phyloP scores from a whole-genome alignment of 306 rosid genomes.

The Luffa aegyptiaca region DNA sequence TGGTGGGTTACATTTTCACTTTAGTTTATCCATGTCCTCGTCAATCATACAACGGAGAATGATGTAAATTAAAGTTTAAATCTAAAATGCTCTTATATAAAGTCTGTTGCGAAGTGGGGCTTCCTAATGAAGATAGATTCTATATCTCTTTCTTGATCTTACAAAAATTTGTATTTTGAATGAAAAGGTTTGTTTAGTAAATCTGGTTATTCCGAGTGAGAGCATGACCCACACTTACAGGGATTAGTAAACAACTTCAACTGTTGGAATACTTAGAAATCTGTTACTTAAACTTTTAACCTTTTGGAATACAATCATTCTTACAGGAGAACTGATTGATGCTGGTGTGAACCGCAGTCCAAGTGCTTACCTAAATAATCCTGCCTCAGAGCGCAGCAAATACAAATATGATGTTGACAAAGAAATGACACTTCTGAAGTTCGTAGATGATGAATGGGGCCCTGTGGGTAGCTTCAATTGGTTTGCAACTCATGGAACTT shows the following conservation, averaged over 20 bases:
- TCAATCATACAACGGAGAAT: not conserved
- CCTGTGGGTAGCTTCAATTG: constrained; percentile 86
- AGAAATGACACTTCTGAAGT: constrained; percentile 87
- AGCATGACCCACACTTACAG: not conserved
- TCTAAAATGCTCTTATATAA: not conserved
- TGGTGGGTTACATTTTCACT: not conserved
- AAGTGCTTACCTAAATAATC: constrained; percentile 83
- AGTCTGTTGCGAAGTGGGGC: not conserved
- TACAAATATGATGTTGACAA: constrained; percentile 73
- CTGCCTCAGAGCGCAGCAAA: constrained; percentile 53
- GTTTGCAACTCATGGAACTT: constrained; percentile 98
- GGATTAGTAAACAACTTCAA: not conserved
- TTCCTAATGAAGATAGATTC: not conserved
- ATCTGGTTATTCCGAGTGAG: not conserved
- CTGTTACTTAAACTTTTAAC: constrained; percentile 11
- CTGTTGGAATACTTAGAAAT: not conserved
- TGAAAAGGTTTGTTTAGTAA: not conserved
- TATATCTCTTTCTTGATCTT: not conserved
- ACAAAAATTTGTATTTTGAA: not conserved
- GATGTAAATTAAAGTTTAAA: not conserved
- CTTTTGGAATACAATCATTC: not conserved
- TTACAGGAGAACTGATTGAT: constrained; percentile 70
- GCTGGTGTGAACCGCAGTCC: constrained; percentile 92
- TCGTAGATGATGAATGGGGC: constrained; percentile 76
- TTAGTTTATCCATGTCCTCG: not conserved